Base-by-base conservation (phyloP, 169 alveolate species). In the Plasmodium vinckei region DNA sequence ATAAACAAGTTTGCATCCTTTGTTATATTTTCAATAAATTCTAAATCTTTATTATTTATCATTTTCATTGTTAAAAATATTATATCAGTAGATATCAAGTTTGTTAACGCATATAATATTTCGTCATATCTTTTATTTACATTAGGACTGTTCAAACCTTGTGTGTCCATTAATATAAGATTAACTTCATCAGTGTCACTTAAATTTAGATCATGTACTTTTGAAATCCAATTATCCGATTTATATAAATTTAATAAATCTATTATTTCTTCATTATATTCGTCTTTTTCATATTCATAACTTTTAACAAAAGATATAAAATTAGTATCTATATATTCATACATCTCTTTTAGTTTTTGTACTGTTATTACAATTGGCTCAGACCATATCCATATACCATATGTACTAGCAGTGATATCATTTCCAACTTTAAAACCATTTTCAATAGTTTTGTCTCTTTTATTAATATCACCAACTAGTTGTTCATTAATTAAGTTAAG, bases 361-460 rank as follows among this genome's bases (percentile, higher is more conserved):
- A 82, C 92, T 46, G 60, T 90, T 12, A 94, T 60, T 71, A 70
- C 69, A 25, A 94, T 79, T 25, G 96, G 96, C 25, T 87, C 87
- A 3, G 95, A 90, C 94, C 94, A 94, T 68, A 92, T 86, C 96
- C 96, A 94, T 68, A 94, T 94, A 39, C 96, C 96, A 25, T 72
- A 70, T 6, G 96, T 94, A 44, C 92, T 90, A 5, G 96, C 93
- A 9, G 91, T 73, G 21, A 92, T 88, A 46, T 87, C 72, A 47
- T 75, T 87, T 10, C 92, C 88, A 39, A 91, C 93, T 25, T 86
- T 69, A 65, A 94, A 94, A 13, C 94, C 95, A n/a, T 56, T 69
- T 87, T 67, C 84, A 53, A 68, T 49, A 89, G n/a, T 51, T 63
- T 65, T 72, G 27, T 87, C 57, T 25, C 91, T 56, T 42, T 82